phyloP scores from a whole-genome alignment of 2,329 filamentous ascomycete genomes.

The Fusarium tupiense region DNA sequence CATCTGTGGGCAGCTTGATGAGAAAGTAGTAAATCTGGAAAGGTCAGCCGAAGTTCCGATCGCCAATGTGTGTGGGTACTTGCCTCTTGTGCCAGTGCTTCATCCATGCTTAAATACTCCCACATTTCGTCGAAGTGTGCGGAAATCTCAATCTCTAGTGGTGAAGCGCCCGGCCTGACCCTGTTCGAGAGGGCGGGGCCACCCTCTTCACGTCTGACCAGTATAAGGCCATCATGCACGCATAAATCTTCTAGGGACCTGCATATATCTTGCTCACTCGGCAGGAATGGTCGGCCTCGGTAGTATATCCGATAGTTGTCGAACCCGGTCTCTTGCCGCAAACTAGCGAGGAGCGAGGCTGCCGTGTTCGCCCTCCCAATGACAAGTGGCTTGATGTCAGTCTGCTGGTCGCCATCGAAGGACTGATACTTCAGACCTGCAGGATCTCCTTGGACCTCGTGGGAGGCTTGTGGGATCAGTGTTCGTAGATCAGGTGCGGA shows the following conservation, averaged over 20 bases:
- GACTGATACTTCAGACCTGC: slow-evolving; percentile 78
- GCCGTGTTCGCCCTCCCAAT: slow-evolving; percentile 79
- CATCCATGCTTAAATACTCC: slow-evolving; percentile 78
- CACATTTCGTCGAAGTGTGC: slow-evolving; percentile 87
- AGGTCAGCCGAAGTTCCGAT: slow-evolving; percentile 25
- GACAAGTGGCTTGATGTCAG: slow-evolving; percentile 67
- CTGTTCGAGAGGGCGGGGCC: slow-evolving; percentile 53
- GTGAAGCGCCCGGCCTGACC: slow-evolving; percentile 62
- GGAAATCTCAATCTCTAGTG: slow-evolving; percentile 81
- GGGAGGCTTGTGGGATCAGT: slow-evolving; percentile 61
- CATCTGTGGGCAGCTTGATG: slow-evolving; percentile 73
- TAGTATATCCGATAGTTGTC: slow-evolving; percentile 79
- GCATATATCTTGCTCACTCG: slow-evolving; percentile 66
- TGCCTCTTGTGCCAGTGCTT: slow-evolving; percentile 74
- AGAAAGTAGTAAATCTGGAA: slow-evolving; percentile 75
- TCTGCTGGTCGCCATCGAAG: slow-evolving; percentile 70
- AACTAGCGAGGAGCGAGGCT: slow-evolving; percentile 72
- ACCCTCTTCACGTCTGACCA: slow-evolving; percentile 70
- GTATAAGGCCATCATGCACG: slow-evolving; percentile 70
- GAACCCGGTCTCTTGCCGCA: slow-evolving; percentile 78
- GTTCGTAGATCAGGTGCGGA: slow-evolving; percentile 66
- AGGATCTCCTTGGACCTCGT: slow-evolving; percentile 68
- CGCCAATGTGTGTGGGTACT: slow-evolving; percentile 9
- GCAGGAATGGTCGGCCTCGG: slow-evolving; percentile 71
- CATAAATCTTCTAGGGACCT: slow-evolving; percentile 75